Evolutionary conservation across 495 filamentous ascomycete species (phyloP).

Genomic region (Lophiotrema nucula): DNA sequence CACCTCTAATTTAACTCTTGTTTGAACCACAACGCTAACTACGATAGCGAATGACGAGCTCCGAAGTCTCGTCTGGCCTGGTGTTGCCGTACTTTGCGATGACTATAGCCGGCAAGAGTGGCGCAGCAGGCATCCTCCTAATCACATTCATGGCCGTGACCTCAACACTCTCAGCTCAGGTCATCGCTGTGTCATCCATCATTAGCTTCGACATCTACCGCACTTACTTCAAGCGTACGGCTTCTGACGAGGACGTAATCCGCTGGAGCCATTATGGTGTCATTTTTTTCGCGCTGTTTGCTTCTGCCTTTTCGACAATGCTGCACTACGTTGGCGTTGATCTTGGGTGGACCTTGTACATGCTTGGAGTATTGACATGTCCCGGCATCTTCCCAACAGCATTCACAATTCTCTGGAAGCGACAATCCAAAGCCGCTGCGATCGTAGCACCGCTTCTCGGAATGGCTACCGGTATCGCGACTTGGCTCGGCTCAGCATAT

Average conservation of each 20-base stretch:
- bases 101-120: constrained; percentile 47
- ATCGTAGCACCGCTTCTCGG: constrained; percentile 49
- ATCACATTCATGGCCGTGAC: constrained; percentile 52
- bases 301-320: constrained; percentile 31
- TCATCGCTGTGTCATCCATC: constrained; percentile 48
- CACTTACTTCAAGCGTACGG: constrained; percentile 47
- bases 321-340: constrained; percentile 34
- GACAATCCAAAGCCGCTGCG: constrained; percentile 47
- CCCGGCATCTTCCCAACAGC: constrained; percentile 52
- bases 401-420: constrained; percentile 52
- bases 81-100: constrained; percentile 48
- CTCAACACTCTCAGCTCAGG: constrained; percentile 46
- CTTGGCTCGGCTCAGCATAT: constrained; percentile 50
- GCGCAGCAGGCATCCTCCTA: constrained; percentile 44
- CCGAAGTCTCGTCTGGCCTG: constrained; percentile 44
- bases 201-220: constrained; percentile 46
- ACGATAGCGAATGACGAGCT: constrained; percentile 42
- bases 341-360: constrained; percentile 34
- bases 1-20: neutral
- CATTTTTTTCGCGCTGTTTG: constrained; percentile 47
- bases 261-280: constrained; percentile 47
- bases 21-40: neutral
- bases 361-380: constrained; percentile 47
- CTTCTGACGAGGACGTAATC: constrained; percentile 44
- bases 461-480: constrained; percentile 45